phyloP scores from a whole-genome alignment of 2,329 filamentous ascomycete genomes.

The Cytospora paraplurivora region DNA sequence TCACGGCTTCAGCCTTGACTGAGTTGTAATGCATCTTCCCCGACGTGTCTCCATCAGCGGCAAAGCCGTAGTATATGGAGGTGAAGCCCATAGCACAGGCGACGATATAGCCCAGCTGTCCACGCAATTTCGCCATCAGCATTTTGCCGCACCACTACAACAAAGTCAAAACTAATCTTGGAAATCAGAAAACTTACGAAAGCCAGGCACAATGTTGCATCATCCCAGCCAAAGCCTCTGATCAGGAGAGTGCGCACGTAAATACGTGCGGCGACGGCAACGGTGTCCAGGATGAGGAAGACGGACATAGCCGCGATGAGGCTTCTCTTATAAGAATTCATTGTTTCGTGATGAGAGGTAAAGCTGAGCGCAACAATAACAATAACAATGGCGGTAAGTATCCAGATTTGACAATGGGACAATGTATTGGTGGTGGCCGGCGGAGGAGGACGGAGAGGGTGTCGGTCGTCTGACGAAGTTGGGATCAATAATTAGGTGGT shows the following conservation, averaged over 20 bases:
- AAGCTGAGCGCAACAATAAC: not conserved
- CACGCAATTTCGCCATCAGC: slow-evolving; percentile 4
- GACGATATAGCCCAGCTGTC: slow-evolving; percentile 35
- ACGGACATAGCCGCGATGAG: slow-evolving; percentile 33
- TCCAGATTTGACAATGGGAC: not conserved
- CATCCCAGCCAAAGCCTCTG: slow-evolving; percentile 38
- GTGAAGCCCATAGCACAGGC: slow-evolving; percentile 36
- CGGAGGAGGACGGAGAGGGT: not conserved
- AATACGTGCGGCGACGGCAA: slow-evolving; percentile 34
- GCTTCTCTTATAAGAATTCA: slow-evolving; percentile 11
- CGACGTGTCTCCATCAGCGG: slow-evolving; percentile 29
- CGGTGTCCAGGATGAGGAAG: slow-evolving; percentile 35
- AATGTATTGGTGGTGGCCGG: not conserved
- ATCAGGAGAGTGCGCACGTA: slow-evolving; percentile 37
- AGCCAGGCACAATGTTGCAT: slow-evolving; percentile 35
- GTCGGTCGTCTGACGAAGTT: not conserved
- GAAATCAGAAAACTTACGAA: slow-evolving; percentile 32
- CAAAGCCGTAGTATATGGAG: slow-evolving; percentile 38
- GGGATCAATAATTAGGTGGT: not conserved
- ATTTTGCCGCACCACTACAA: not conserved
- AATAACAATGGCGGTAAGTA: not conserved
- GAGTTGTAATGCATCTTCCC: slow-evolving; percentile 34
- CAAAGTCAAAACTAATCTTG: too few relatives aligned
- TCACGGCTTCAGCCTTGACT: slow-evolving; percentile 1
- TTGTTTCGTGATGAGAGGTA: not conserved